Base-by-base conservation (phyloP, 352 stramenopile genomes). In the Hyaloperonospora brassicae region DNA sequence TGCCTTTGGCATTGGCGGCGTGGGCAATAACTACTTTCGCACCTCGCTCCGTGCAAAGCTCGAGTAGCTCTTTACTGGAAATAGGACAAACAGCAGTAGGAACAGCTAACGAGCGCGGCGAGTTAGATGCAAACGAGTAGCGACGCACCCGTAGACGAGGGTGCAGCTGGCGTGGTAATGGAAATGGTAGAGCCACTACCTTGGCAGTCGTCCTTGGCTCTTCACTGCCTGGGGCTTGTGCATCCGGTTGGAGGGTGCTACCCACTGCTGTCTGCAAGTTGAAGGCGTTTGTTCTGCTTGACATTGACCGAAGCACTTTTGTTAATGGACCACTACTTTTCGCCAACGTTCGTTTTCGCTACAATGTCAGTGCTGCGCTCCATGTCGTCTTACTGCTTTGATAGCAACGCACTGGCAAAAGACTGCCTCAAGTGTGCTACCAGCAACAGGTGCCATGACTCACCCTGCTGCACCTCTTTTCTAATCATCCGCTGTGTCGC, bases 1-100 rank as follows among this genome's bases (percentile, higher is more conserved):
- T 38, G 87, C 87, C 5, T 96, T 95, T 55, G 87, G 87, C 14
- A 83, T 96, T 50, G 87, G 87, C 3, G 87, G 87, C 25, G 78
- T 96, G 36, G 84, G 86, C 51, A 96, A 96, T 70, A 74, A 55
- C 21, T 81, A 75, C 66, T 85, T 76, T 54, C 74, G 79, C 35
- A 67, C 83, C 35, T 50, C 53, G 1, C 59, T 89, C 27, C 73
- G 73, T 13, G 58, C 53, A 12, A 64, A 66, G 14, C 50, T 86
- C 24, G 60, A 67, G 12, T 81, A 63, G 66, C 66, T 41, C 27
- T 50, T 54, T 12, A 41, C n/a, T 43, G 27, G 35, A 23, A 21
- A 46, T 54, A 27, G 5, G 36, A 10, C 46, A 34, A 61, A 38
- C 57, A 62, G 34, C 47, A 58, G 44, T 25, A 34, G 8, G 27